These are phyloP conservation scores for Suillus fuscotomentosus DNA, from an alignment of 768 basidiomycete genomes.

Conservation along the genomic window DNA sequence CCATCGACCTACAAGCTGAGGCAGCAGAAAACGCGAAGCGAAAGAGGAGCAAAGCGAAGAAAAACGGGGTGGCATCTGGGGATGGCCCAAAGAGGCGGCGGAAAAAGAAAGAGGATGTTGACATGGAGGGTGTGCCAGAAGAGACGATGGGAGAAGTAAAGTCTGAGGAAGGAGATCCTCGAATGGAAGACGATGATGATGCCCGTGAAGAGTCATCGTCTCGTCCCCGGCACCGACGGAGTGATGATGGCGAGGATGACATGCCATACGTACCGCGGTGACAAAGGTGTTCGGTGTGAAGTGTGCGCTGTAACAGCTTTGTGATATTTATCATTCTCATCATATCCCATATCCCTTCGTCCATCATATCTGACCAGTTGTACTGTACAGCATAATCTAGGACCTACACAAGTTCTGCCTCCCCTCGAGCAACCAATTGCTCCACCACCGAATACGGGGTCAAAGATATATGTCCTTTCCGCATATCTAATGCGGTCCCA, in stretches of 20 bases:
- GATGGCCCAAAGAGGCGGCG: constrained; percentile 46
- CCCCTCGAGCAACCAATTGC: constrained; percentile 66
- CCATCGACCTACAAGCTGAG: constrained; percentile 69
- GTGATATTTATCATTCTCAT: not conserved
- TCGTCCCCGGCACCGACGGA: constrained; percentile 42
- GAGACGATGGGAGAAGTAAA: constrained; percentile 36
- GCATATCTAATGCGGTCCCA: constrained; percentile 70
- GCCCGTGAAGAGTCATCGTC: constrained; percentile 36
- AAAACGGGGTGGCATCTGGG: constrained; percentile 37
- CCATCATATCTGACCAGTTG: constrained; percentile 2
- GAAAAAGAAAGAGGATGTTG: constrained; percentile 46
- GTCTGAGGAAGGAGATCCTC: constrained; percentile 35
- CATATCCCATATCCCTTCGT: not conserved
- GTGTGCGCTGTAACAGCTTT: not conserved
- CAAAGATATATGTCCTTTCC: constrained; percentile 79
- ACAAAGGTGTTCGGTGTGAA: not conserved
- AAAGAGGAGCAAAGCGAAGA: constrained; percentile 58
- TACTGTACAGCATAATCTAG: constrained; percentile 2
- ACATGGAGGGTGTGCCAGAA: constrained; percentile 32
- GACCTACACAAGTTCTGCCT: constrained; percentile 69
- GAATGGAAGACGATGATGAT: constrained; percentile 43
- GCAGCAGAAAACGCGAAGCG: constrained; percentile 52
- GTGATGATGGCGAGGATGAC: constrained; percentile 31
- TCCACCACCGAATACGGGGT: constrained; percentile 77
- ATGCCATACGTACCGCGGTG: constrained; percentile 42